phyloP scores from a whole-genome alignment of 352 stramenopile genomes.

The Pythium sukuiense region DNA sequence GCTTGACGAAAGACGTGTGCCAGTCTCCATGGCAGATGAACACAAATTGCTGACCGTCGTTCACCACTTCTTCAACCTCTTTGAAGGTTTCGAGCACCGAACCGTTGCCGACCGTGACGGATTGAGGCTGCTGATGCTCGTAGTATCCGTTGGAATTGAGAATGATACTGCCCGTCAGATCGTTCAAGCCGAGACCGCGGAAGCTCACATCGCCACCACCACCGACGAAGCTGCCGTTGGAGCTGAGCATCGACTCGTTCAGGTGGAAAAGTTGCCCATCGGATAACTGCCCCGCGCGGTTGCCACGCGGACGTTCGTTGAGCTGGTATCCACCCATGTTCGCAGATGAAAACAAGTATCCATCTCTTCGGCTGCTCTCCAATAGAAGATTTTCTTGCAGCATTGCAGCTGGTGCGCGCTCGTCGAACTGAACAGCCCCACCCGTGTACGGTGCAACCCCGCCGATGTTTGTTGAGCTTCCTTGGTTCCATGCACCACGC shows the following conservation, averaged over 20 bases:
- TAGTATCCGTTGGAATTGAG: conserved; percentile 72
- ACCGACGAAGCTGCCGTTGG: conserved; percentile 25
- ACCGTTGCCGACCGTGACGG: conserved; percentile 22
- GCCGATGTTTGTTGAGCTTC: conserved; percentile 17
- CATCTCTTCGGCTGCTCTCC: conserved; percentile 19
- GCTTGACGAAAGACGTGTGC: conserved; percentile 68
- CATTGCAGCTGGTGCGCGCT: conserved; percentile 20
- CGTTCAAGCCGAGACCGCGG: conserved; percentile 25
- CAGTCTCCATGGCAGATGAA: conserved; percentile 84
- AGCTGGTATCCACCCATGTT: conserved; percentile 7
- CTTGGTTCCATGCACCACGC: conserved; percentile 23
- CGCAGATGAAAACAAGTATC: conserved; percentile 13
- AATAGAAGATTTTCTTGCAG: conserved; percentile 25
- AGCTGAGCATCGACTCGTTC: conserved; percentile 25
- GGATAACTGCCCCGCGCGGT: background rate
- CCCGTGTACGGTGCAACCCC: conserved; percentile 14
- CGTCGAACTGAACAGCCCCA: conserved; percentile 23
- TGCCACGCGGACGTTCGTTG: background rate
- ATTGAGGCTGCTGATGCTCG: conserved; percentile 39
- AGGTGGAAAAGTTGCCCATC: conserved; percentile 9
- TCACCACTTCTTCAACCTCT: conserved; percentile 49
- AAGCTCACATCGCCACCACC: conserved; percentile 34
- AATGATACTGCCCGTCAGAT: conserved; percentile 63
- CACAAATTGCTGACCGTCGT: conserved; percentile 71
- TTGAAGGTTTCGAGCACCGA: conserved; percentile 65